A percentile compares a stretch with the other conserved stretches of the same genome.
Evolutionary conservation across 345 rosid species (phyloP).

Genomic region (Corchorus olitorius): DNA sequence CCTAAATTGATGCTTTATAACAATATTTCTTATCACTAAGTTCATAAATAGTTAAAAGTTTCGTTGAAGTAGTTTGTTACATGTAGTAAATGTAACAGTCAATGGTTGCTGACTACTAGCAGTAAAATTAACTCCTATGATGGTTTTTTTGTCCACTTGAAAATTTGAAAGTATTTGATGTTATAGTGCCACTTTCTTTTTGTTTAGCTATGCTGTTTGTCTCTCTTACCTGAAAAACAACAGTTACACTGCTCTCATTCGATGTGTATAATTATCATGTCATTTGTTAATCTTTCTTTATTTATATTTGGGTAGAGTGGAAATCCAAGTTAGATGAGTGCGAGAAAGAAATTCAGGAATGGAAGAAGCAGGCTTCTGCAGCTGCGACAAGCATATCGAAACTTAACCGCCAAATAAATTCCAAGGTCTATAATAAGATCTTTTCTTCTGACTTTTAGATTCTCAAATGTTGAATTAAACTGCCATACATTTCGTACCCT

Average conservation of each 20-base stretch:
- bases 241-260: neutral
- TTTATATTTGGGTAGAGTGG: constrained; percentile 57
- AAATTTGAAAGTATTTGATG: neutral
- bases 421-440: constrained; percentile 50
- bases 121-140: neutral
- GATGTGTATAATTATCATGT: constrained; percentile 9
- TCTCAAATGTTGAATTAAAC: constrained; percentile 10
- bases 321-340: constrained; percentile 85
- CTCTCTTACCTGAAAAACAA: constrained; percentile 14
- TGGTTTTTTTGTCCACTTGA: neutral
- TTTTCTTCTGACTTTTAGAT: constrained; percentile 12
- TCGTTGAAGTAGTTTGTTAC: too few relatives aligned
- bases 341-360: constrained; percentile 85
- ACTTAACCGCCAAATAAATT: constrained; percentile 74
- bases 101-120: neutral
- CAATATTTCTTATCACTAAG: neutral
- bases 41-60: neutral
- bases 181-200: neutral
- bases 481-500: constrained; percentile 19
- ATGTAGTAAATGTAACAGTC: neutral
- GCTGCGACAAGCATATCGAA: constrained; percentile 79
- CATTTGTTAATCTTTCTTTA: constrained; percentile 14
- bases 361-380: constrained; percentile 84
- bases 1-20: neutral
- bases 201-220: neutral